Percentiles rank a stretch among this genome's conserved stretches.
Conservation (phyloP, 1,139 yeast genomes). For the Pichiaceae sp. region DNA sequence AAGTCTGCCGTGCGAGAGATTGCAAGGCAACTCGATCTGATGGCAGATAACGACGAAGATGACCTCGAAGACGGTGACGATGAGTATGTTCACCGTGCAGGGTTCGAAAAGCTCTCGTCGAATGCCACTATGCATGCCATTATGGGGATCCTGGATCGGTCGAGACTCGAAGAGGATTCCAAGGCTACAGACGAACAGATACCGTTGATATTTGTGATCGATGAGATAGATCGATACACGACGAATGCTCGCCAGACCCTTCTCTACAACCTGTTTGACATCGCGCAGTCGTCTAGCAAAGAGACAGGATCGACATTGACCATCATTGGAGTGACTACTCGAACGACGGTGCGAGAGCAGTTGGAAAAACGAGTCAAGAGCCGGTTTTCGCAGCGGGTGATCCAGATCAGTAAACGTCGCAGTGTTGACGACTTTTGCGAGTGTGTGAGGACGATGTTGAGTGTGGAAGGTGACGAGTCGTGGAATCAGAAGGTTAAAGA, state of each 20-base stretch:
- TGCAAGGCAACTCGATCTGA: constrained; percentile 68
- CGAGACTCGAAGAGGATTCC: constrained; percentile 22
- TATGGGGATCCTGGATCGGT: constrained; percentile 34
- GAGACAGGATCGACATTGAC: constrained; percentile 37
- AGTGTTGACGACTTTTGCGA: constrained; percentile 34
- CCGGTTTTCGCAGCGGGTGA: constrained; percentile 75
- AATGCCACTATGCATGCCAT: constrained; percentile 47
- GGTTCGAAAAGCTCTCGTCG: constrained; percentile 38
- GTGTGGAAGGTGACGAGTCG: constrained; percentile 9
- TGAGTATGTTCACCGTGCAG: constrained; percentile 7
- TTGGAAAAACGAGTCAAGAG: constrained; percentile 88
- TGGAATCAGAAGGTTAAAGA: constrained; percentile 48
- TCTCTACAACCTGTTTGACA: constrained; percentile 78
- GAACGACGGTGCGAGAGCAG: constrained; percentile 66
- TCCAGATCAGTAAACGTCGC: constrained; percentile 47
- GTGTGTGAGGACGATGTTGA: constrained; percentile 20
- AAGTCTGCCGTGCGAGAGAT: constrained; percentile 74
- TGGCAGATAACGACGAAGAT: constrained; percentile 14
- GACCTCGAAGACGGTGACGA: constrained; percentile 6
- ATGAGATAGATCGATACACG: constrained; percentile 78
- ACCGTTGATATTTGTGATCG: constrained; percentile 70
- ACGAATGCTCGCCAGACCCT: constrained; percentile 69
- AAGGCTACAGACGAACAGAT: constrained; percentile 25
- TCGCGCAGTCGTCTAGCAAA: constrained; percentile 48
- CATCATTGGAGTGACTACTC: constrained; percentile 60